Conservation (phyloP, 2,329 filamentous ascomycete species). For the Pyricularia sp. region DNA sequence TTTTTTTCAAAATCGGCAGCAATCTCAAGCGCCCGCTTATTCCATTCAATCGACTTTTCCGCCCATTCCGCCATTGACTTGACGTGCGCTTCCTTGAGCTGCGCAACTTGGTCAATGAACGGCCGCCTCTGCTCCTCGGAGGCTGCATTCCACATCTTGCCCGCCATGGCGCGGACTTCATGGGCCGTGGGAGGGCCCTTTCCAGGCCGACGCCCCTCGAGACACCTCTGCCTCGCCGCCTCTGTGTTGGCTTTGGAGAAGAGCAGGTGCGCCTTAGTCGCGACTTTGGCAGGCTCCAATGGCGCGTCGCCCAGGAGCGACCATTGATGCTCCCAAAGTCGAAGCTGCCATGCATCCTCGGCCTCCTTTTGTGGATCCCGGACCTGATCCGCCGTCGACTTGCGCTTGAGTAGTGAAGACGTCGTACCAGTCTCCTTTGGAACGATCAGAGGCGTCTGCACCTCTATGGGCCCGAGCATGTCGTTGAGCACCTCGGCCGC, state of each 20-base stretch:
- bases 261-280: slow-evolving; percentile 78
- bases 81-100: slow-evolving; percentile 58
- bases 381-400: slow-evolving; percentile 21
- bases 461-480: slow-evolving; percentile 70
- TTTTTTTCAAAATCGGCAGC: slow-evolving; percentile 41
- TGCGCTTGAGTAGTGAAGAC: slow-evolving; percentile 39
- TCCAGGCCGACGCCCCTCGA: slow-evolving; percentile 53
- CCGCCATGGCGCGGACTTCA: slow-evolving; percentile 77
- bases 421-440: slow-evolving; percentile 36
- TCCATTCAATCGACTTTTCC: slow-evolving; percentile 59
- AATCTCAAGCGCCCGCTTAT: slow-evolving; percentile 50
- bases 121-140: slow-evolving; percentile 61
- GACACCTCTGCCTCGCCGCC: slow-evolving; percentile 47
- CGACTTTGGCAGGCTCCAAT: slow-evolving; percentile 59
- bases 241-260: slow-evolving; percentile 76
- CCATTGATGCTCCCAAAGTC: slow-evolving; percentile 41
- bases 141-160: slow-evolving; percentile 83
- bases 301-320: slow-evolving; percentile 65
- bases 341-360: slow-evolving; percentile 47
- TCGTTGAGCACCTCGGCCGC: slow-evolving; percentile 77
- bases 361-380: slow-evolving; percentile 27
- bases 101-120: slow-evolving; percentile 65
- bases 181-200: slow-evolving; percentile 62
- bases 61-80: slow-evolving; percentile 50
- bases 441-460: slow-evolving; percentile 67